Evolutionary conservation across 23 red algal genomes (phyloP).

Genomic region (Gracilaria domingensis): DNA sequence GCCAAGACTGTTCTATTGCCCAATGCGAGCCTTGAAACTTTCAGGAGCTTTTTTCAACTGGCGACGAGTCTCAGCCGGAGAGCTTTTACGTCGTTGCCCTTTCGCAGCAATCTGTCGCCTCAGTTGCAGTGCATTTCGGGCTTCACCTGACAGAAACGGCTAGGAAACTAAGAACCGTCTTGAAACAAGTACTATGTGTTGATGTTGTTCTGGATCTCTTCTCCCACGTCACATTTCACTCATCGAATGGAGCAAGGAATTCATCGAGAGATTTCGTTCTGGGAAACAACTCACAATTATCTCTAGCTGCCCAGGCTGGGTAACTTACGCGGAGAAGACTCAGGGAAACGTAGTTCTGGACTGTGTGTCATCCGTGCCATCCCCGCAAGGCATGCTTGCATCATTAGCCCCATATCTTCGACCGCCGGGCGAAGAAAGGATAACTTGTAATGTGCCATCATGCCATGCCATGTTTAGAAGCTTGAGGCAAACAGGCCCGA

Average conservation of each 20-base stretch:
- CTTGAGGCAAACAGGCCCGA: conserved; percentile 76
- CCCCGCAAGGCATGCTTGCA: conserved; percentile 77
- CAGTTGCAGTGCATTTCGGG: conserved; percentile 72
- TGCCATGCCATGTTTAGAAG: conserved; percentile 91
- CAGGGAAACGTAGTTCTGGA: conserved; percentile 58
- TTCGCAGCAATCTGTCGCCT: conserved; percentile 80
- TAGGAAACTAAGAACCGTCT: conserved; percentile 54
- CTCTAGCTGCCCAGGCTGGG: conserved; percentile 84
- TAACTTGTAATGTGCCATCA: conserved; percentile 49
- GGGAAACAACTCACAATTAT: conserved; percentile 58
- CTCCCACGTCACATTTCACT: conserved; percentile 74
- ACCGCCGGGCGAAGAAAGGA: conserved; percentile 19
- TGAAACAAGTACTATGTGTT: conserved; percentile 10
- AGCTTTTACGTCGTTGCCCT: conserved; percentile 48
- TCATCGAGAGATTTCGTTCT: conserved; percentile 47
- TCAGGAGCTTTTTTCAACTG: conserved; percentile 8
- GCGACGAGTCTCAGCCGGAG: neutral
- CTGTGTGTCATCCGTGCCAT: conserved; percentile 45
- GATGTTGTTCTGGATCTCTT: conserved; percentile 56
- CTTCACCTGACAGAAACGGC: conserved; percentile 35
- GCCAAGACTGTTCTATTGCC: conserved; percentile 86
- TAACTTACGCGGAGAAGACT: conserved; percentile 90
- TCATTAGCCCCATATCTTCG: conserved; percentile 17
- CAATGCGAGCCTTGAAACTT: conserved; percentile 38
- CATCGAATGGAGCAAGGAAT: conserved; percentile 51